phyloP scores from a whole-genome alignment of 1,284 basidiomycete genomes.

The Malassezia sympodialis region DNA sequence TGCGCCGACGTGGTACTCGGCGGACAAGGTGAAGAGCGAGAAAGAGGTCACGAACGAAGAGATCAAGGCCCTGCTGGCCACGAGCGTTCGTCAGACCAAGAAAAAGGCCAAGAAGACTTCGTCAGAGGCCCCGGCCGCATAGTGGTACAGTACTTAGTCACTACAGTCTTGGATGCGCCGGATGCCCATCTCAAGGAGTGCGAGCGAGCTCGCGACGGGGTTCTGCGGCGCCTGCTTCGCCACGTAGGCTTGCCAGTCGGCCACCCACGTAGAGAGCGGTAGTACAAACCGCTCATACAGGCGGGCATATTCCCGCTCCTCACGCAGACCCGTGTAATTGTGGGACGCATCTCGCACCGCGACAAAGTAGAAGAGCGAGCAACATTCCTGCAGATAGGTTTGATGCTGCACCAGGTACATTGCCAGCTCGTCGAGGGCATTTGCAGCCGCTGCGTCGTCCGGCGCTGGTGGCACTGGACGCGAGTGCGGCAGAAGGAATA shows the following conservation, averaged over 20 bases:
- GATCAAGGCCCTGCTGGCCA: slow-evolving; percentile 62
- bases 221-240: neutral
- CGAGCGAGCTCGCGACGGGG: neutral
- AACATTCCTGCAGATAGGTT: slow-evolving; percentile 15
- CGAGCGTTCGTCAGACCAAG: slow-evolving; percentile 75
- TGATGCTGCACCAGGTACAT: slow-evolving; percentile 1
- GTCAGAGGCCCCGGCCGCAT: slow-evolving; percentile 31
- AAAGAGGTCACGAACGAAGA: slow-evolving; percentile 33
- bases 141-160: neutral
- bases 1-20: slow-evolving; percentile 81
- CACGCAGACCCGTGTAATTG: slow-evolving; percentile 7
- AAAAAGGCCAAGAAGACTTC: slow-evolving; percentile 75
- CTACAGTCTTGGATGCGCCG: neutral
- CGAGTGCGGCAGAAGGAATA: slow-evolving; percentile 5
- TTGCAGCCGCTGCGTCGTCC: neutral
- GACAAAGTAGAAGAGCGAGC: slow-evolving; percentile 15
- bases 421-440: neutral
- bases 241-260: neutral
- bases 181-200: slow-evolving; percentile 3
- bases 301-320: neutral
- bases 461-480: neutral
- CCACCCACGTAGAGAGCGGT: neutral
- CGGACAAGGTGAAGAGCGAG: slow-evolving; percentile 77
- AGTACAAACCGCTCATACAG: slow-evolving; percentile 8
- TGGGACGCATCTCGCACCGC: slow-evolving; percentile 7